A percentile compares a stretch with the other conserved stretches of the same genome.
Conservation (phyloP, 1,284 basidiomycete species). For the Microbotryum scabiosae region DNA sequence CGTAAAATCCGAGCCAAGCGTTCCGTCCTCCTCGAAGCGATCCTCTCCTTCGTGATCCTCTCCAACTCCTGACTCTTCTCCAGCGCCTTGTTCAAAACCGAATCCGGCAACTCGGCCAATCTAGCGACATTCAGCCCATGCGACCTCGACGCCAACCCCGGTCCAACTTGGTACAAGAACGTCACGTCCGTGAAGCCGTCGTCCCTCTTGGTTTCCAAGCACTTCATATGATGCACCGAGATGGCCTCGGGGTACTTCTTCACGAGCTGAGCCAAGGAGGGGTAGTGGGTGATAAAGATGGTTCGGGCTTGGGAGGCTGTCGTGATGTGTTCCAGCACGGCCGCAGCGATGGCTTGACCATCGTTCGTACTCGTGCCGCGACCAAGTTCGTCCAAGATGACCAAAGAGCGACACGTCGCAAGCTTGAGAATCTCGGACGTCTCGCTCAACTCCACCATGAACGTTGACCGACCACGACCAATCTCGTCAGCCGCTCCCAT, state of each 20-base stretch:
- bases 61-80: constrained; percentile 13
- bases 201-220: constrained; percentile 49
- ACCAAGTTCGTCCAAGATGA: constrained; percentile 64
- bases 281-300: constrained; percentile 91
- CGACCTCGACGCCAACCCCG: constrained; percentile 66
- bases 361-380: constrained; percentile 77
- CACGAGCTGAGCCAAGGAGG: constrained; percentile 37
- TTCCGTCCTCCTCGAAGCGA: background rate
- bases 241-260: constrained; percentile 39
- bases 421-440: constrained; percentile 71
- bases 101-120: constrained; percentile 23
- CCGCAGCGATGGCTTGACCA: constrained; percentile 73
- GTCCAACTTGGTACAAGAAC: constrained; percentile 68
- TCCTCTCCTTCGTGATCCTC: constrained; percentile 1
- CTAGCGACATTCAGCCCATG: constrained; percentile 42
- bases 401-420: constrained; percentile 32
- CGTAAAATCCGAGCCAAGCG: constrained; percentile 4
- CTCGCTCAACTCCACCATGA: constrained; percentile 71
- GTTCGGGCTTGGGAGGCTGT: constrained; percentile 61
- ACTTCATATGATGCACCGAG: constrained; percentile 78
- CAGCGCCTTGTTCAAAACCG: constrained; percentile 13
- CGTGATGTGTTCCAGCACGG: constrained; percentile 65
- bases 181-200: constrained; percentile 65
- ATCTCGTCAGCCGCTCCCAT: constrained; percentile 70
- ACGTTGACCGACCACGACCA: constrained; percentile 68